Base-by-base conservation (phyloP, 106 monocot genomes). In the Platanthera guangdongensis region DNA sequence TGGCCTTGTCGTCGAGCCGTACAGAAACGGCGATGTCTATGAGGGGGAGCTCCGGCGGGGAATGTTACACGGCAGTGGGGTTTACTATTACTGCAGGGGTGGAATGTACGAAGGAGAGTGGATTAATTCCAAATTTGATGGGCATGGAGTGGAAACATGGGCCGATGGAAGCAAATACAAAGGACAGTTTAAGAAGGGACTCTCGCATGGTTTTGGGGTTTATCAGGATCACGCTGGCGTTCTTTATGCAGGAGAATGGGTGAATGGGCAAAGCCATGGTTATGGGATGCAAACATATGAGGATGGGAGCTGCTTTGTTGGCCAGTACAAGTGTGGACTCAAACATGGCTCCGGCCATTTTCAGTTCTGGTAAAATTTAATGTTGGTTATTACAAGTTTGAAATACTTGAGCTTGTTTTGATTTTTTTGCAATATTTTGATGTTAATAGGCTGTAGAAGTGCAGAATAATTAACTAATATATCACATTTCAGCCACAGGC, bases 241-340 rank as follows among this genome's bases (percentile, higher is more conserved):
- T 75, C 67, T 80, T 15, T 80, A 80, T 69, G 80, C 80, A n/a
- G 80, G 80, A 6, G 80, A 75, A 75, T 80, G 80, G 80, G 53
- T 75, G 47, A 75, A 75, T 69, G 75, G 80, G 32, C 75, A 80
- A 54, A 80, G 75, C 75, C 80, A 80, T 69, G 80, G 80, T 32
- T 68, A 74, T 69, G 80, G 80, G 8, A 68, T 75, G 65, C 80
- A 80, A 28, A 80, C 80, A 2, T 75, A 75, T 11, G 80, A 75
- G 10, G 80, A 80, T 28, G 75, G 80, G 18, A 80, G 80, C 69
- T 68, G 75, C 8, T 80, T 75, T 49, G 75, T 75, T 54, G 80
- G 80, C 13, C 68, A 75, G 75, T 80, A 75, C 57, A 80, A 75
- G 54, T 57, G 69, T 75, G 75, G 80, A 16, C 53, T 80, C 75